Percentiles rank a stretch among this genome's conserved stretches.
These are phyloP conservation scores for Venturia aucupariae DNA, from an alignment of 2,329 filamentous ascomycete genomes.

Conservation along the genomic window DNA sequence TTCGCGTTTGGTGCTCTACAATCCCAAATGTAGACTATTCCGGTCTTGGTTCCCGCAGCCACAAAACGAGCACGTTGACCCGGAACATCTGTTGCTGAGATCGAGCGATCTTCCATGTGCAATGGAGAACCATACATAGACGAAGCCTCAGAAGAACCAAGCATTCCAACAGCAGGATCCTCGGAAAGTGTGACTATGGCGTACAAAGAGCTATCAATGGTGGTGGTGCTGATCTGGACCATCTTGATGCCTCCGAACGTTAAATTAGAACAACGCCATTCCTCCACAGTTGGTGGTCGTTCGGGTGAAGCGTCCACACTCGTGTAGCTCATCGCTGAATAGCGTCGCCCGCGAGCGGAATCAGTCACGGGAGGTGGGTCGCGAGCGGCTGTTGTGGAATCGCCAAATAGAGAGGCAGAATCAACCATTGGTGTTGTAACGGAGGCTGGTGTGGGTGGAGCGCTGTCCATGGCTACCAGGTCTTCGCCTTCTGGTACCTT, in stretches of 20 bases:
- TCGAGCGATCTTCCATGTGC: conserved; percentile 37
- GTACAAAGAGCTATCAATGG: conserved; percentile 65
- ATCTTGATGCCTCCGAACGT: conserved; percentile 51
- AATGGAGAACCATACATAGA: conserved; percentile 46
- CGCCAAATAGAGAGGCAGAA: conserved; percentile 10
- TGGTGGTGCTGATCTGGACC: conserved; percentile 57
- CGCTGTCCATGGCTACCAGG: neutral
- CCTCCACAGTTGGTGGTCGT: conserved; percentile 37
- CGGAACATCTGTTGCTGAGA: conserved; percentile 55
- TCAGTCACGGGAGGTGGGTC: conserved; percentile 2
- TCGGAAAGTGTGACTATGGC: conserved; percentile 64
- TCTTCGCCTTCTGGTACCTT: conserved; percentile 25
- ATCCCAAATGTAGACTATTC: conserved; percentile 77
- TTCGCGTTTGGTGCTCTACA: conserved; percentile 56
- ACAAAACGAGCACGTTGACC: conserved; percentile 76
- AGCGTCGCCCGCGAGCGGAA: conserved; percentile 22
- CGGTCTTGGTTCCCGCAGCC: conserved; percentile 69
- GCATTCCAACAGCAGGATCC: conserved; percentile 61
- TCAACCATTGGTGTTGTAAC: conserved; percentile 3
- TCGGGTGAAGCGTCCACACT: conserved; percentile 28
- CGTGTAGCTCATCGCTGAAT: conserved; percentile 18
- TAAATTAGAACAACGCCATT: conserved; percentile 58
- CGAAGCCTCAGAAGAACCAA: conserved; percentile 43
- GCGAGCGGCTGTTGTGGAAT: neutral
- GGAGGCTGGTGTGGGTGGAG: conserved; percentile 1